Evolutionary conservation across 305 asterid species (phyloP).

Genomic region (Fraxinus angustifolia): DNA sequence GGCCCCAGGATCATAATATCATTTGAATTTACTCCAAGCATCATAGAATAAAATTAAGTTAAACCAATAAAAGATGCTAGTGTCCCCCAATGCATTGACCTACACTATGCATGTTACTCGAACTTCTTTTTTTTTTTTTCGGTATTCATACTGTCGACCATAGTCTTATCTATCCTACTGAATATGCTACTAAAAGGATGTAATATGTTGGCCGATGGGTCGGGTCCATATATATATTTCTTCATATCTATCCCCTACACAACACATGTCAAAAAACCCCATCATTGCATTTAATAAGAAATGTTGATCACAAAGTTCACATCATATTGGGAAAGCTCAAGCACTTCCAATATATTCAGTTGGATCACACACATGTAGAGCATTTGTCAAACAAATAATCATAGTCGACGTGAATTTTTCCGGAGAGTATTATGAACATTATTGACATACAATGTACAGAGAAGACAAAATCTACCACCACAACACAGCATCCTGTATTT

Average conservation of each 20-base stretch:
- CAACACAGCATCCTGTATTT: constrained; percentile 3
- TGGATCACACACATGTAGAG: constrained; percentile 10
- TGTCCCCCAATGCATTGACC: constrained; percentile 32
- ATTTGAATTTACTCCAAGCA: constrained; percentile 22
- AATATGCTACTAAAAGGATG: neutral
- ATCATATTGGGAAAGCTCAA: constrained; percentile 8
- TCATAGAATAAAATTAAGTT: constrained; percentile 18
- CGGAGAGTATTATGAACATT: neutral
- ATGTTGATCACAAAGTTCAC: constrained; percentile 7
- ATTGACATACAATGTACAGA: constrained; percentile 28
- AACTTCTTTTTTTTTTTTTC: neutral
- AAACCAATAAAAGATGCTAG: neutral
- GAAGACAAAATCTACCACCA: constrained; percentile 11
- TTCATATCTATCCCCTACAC: neutral
- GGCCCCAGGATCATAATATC: constrained; percentile 29
- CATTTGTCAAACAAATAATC: constrained; percentile 28
- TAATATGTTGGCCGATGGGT: neutral
- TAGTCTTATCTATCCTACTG: neutral
- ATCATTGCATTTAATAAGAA: constrained; percentile 20
- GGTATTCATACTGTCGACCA: neutral
- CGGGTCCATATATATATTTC: neutral
- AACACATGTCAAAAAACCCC: constrained; percentile 13
- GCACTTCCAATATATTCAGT: constrained; percentile 12
- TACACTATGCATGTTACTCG: neutral
- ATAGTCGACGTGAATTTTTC: neutral